Evolutionary conservation across 2,329 filamentous ascomycete genomes (phyloP).

Genomic region (Ophiostoma montium): DNA sequence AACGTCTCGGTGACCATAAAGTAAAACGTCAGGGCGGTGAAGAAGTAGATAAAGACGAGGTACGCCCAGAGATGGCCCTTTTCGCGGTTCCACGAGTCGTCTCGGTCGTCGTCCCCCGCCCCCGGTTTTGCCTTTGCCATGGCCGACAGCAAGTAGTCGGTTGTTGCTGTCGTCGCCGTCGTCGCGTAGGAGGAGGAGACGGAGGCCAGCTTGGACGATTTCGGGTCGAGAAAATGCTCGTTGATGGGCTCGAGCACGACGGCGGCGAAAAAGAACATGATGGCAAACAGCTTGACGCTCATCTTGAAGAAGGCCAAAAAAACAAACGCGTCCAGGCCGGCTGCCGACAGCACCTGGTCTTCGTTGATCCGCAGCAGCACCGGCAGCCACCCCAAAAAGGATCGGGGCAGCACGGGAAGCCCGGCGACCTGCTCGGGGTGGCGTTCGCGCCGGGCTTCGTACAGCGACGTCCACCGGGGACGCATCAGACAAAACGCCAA

Average conservation of each 20-base stretch:
- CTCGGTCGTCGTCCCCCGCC: conserved; percentile 18
- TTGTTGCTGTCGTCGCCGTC: not conserved
- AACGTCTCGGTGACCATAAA: conserved; percentile 72
- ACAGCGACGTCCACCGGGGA: conserved; percentile 82
- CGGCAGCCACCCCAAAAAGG: conserved; percentile 87
- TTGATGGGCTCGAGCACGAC: conserved; percentile 79
- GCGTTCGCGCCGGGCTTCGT: conserved; percentile 68
- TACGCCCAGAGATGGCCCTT: conserved; percentile 75
- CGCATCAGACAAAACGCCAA: conserved; percentile 70
- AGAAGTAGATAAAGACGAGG: conserved; percentile 86
- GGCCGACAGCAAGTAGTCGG: not conserved
- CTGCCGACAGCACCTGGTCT: conserved; percentile 76
- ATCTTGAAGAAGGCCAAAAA: conserved; percentile 95
- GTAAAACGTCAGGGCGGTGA: conserved; percentile 69
- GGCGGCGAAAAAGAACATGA: conserved; percentile 70
- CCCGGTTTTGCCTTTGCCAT: conserved; percentile 5
- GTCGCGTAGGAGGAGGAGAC: no score
- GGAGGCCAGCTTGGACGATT: conserved; percentile 4
- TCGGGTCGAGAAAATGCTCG: conserved; percentile 37
- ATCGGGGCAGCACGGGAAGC: conserved; percentile 69
- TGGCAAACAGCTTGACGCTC: conserved; percentile 67
- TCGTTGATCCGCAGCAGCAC: conserved; percentile 73
- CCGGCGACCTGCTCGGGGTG: conserved; percentile 36
- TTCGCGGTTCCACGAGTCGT: conserved; percentile 21
- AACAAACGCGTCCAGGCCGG: conserved; percentile 89